Evolutionary conservation across 2,329 filamentous ascomycete genomes (phyloP).

Genomic region (Phyllosticta ampelicida): DNA sequence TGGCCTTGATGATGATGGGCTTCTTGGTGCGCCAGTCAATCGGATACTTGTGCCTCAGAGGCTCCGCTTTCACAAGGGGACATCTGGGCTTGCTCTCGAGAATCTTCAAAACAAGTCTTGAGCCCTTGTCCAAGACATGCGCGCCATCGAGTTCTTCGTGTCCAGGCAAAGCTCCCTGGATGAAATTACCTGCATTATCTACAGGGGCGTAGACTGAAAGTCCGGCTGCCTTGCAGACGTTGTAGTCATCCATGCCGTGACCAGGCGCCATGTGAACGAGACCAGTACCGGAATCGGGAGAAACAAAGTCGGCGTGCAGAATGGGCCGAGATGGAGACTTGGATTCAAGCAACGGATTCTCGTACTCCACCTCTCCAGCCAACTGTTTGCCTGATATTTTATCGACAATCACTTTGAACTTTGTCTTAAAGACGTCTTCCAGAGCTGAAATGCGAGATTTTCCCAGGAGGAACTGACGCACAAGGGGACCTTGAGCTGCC

Average conservation of each 20-base stretch:
- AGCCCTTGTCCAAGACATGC: slow-evolving; percentile 60
- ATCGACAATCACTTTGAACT: slow-evolving; percentile 41
- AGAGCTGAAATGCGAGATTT: slow-evolving; percentile 54
- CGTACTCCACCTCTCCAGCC: slow-evolving; percentile 36
- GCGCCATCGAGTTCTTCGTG: slow-evolving; percentile 61
- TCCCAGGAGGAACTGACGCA: slow-evolving; percentile 54
- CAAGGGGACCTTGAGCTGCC: neutral
- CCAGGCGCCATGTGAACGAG: slow-evolving; percentile 92
- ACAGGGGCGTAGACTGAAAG: slow-evolving; percentile 73
- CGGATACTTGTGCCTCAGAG: slow-evolving; percentile 69
- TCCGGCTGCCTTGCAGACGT: slow-evolving; percentile 59
- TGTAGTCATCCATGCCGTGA: slow-evolving; percentile 94
- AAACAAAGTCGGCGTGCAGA: slow-evolving; percentile 80
- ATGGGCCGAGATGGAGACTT: slow-evolving; percentile 53
- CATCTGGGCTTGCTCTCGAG: slow-evolving; percentile 34
- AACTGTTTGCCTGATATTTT: slow-evolving; percentile 56
- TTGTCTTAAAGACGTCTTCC: slow-evolving; percentile 20
- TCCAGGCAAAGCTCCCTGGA: slow-evolving; percentile 63
- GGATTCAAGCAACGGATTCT: slow-evolving; percentile 54
- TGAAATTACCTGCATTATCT: slow-evolving; percentile 72
- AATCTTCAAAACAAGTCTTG: slow-evolving; percentile 57
- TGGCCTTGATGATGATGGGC: slow-evolving; percentile 82
- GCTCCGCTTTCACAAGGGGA: slow-evolving; percentile 2
- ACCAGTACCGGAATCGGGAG: slow-evolving; percentile 79
- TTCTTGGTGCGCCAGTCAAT: slow-evolving; percentile 97